phyloP scores from a whole-genome alignment of 1,284 basidiomycete species.

The Xerocomus cyaneibrunnescens region DNA sequence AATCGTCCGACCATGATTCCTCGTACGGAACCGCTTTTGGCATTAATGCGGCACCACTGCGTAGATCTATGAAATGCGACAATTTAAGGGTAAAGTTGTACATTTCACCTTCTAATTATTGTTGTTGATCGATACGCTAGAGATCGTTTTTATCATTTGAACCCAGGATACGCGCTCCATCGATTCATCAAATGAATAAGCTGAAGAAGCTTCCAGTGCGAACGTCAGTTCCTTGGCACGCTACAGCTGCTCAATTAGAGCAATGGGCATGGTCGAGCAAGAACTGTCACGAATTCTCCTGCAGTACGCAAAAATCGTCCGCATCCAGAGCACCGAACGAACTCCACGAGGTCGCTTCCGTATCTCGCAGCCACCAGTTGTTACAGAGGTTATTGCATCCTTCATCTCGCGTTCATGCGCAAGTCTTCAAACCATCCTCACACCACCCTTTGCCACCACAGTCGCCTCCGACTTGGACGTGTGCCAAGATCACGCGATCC shows the following conservation, averaged over 20 bases:
- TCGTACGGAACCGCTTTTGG: background rate
- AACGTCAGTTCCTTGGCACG: background rate
- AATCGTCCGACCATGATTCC: conserved; percentile 1
- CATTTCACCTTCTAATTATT: background rate
- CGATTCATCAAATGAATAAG: conserved; percentile 1
- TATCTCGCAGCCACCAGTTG: conserved; percentile 1
- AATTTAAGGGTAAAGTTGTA: conserved; percentile 2
- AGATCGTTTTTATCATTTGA: background rate
- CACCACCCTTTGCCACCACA: background rate
- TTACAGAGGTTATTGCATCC: conserved; percentile 2
- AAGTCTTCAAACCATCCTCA: background rate
- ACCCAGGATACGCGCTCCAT: background rate
- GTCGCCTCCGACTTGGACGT: conserved; percentile 15
- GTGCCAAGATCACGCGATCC: conserved; percentile 21
- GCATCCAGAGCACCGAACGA: background rate
- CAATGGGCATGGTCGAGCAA: conserved; percentile 10
- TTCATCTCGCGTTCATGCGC: conserved; percentile 1
- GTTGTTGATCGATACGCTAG: conserved; percentile 11
- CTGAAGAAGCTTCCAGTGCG: conserved; percentile 13
- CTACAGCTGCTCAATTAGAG: background rate
- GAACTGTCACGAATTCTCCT: background rate
- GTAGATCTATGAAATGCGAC: background rate
- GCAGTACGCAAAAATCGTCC: background rate
- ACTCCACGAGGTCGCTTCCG: background rate
- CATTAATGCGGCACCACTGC: background rate